phyloP scores from a whole-genome alignment of 2,329 filamentous ascomycete genomes.

The Trichoderma koningiopsis region DNA sequence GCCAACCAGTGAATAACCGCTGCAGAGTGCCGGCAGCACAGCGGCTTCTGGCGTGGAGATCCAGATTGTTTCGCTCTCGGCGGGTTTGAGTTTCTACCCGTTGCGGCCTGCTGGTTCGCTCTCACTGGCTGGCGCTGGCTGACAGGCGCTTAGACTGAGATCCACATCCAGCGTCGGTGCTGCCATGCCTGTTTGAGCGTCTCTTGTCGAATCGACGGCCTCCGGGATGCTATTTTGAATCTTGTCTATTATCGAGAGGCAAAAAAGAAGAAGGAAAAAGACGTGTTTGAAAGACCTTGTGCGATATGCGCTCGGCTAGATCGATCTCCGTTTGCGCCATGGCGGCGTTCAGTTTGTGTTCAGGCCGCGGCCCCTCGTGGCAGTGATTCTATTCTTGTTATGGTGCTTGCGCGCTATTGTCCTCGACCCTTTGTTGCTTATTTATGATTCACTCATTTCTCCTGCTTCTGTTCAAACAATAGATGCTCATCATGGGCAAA shows the following conservation, averaged over 20 bases:
- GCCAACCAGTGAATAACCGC: neutral
- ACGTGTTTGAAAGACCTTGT: conserved; percentile 3
- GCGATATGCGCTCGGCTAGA: conserved; percentile 2
- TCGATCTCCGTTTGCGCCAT: neutral
- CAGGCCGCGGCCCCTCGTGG: neutral
- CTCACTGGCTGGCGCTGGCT: conserved; percentile 14
- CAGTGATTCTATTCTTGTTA: conserved; percentile 12
- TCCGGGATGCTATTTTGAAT: conserved; percentile 5
- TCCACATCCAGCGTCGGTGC: neutral
- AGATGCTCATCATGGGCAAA: neutral
- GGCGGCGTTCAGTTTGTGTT: neutral
- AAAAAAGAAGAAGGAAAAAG: too few species aligned
- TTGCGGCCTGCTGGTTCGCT: neutral
- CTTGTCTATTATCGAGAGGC: neutral
- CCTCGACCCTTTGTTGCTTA: conserved; percentile 3
- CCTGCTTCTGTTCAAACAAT: neutral
- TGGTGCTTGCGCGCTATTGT: conserved; percentile 12
- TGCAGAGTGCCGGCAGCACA: neutral
- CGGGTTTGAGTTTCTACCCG: conserved; percentile 10
- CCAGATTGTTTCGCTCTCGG: neutral
- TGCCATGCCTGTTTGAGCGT: neutral
- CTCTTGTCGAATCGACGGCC: conserved; percentile 22
- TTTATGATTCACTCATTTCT: neutral
- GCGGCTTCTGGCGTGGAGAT: neutral
- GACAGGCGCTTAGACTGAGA: conserved; percentile 18